Evolutionary conservation across 306 rosid species (phyloP).

Genomic region (Ormosia semicastrata): DNA sequence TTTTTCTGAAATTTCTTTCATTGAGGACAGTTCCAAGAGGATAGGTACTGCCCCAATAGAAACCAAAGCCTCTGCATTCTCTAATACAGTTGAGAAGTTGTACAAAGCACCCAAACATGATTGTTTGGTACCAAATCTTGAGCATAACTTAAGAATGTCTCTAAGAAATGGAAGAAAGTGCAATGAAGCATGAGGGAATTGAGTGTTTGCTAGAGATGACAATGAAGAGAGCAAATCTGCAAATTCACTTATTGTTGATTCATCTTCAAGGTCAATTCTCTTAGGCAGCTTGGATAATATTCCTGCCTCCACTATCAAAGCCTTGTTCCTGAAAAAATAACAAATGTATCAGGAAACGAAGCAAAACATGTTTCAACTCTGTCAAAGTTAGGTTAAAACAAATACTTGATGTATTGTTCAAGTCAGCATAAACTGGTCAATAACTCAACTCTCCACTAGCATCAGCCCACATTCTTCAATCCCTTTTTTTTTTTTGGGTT

Average conservation of each 20-base stretch:
- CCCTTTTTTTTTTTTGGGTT: no score
- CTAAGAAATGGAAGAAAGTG: conserved; percentile 51
- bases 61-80: conserved; percentile 52
- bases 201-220: conserved; percentile 53
- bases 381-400: conserved; percentile 21
- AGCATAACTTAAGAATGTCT: conserved; percentile 36
- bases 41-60: conserved; percentile 48
- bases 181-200: conserved; percentile 41
- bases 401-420: not conserved
- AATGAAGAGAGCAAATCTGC: conserved; percentile 45
- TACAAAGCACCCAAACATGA: conserved; percentile 49
- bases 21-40: conserved; percentile 39
- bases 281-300: conserved; percentile 53
- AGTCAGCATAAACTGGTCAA: not conserved
- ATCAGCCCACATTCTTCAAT: not conserved
- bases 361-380: conserved; percentile 15
- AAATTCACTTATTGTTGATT: conserved; percentile 47
- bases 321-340: conserved; percentile 49
- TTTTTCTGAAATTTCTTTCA: conserved; percentile 48
- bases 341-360: not conserved
- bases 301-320: conserved; percentile 66
- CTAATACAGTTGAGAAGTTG: conserved; percentile 55
- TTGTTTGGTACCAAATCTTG: conserved; percentile 45
- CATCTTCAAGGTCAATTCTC: conserved; percentile 46
- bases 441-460: not conserved